A percentile compares a stretch with the other conserved stretches of the same genome.
Conservation (phyloP, 495 filamentous ascomycete species). For the Bacidia rubella region DNA sequence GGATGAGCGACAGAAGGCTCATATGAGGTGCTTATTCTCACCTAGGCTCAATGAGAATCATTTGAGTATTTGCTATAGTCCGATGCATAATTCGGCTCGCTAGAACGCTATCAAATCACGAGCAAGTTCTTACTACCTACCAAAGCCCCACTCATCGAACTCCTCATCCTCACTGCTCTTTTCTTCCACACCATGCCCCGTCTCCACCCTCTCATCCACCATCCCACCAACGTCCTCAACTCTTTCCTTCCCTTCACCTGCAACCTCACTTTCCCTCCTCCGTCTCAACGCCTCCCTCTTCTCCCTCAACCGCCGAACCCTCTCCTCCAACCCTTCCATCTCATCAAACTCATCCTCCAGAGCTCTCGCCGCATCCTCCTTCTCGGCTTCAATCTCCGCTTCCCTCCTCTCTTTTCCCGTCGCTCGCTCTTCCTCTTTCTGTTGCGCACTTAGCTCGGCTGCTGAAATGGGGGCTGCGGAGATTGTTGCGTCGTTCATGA, state of each 20-base stretch:
- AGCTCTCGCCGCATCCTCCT: constrained; percentile 68
- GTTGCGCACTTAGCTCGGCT: constrained; percentile 57
- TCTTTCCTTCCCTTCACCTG: constrained; percentile 26
- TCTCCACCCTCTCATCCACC: constrained; percentile 13
- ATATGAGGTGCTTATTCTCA: background rate
- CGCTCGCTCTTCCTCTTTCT: constrained; percentile 39
- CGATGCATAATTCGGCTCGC: no score
- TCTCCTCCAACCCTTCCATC: constrained; percentile 80
- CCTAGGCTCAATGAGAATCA: background rate
- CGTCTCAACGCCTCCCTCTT: constrained; percentile 48
- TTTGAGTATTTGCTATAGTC: background rate
- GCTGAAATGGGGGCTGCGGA: constrained; percentile 53
- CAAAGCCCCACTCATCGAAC: constrained; percentile 54
- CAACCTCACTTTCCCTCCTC: constrained; percentile 42
- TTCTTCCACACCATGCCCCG: constrained; percentile 31
- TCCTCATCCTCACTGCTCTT: constrained; percentile 48
- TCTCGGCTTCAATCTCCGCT: constrained; percentile 61
- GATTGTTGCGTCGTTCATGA: constrained; percentile 45
- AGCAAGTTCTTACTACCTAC: constrained; percentile 29
- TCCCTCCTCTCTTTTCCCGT: constrained; percentile 42
- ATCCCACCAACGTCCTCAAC: constrained; percentile 28
- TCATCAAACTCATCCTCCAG: constrained; percentile 85
- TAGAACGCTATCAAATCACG: constrained; percentile 22
- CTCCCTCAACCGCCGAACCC: constrained; percentile 64
- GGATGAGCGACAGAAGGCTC: background rate